These are phyloP conservation scores for Penicillium sumatraense DNA, from an alignment of 2,329 filamentous ascomycete genomes.

Conservation along the genomic window DNA sequence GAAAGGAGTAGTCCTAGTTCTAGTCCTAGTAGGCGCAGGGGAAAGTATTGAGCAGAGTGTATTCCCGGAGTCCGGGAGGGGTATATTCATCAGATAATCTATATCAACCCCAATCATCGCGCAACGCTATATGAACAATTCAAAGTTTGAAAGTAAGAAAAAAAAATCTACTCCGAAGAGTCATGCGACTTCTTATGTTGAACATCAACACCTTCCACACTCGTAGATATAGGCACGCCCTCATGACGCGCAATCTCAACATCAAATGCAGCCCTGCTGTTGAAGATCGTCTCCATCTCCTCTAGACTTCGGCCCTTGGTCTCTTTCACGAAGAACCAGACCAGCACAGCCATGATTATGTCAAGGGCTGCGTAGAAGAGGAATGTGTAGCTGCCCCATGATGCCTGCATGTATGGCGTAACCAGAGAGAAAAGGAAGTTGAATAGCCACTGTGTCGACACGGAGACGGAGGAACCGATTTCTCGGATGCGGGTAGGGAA, in stretches of 20 bases:
- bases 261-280: slow-evolving; percentile 30
- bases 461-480: slow-evolving; percentile 43
- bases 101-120: background rate
- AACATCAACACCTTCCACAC: slow-evolving; percentile 15
- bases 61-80: too few relatives aligned
- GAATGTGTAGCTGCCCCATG: slow-evolving; percentile 46
- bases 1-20: too few relatives aligned
- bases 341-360: slow-evolving; percentile 37
- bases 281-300: slow-evolving; percentile 41
- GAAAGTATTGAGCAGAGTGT: too few relatives aligned
- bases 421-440: slow-evolving; percentile 50
- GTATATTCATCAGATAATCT: too few relatives aligned
- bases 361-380: slow-evolving; percentile 47
- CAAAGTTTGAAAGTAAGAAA: too few relatives aligned
- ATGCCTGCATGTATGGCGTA: slow-evolving; percentile 46
- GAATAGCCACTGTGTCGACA: slow-evolving; percentile 45
- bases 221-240: slow-evolving; percentile 7
- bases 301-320: slow-evolving; percentile 45
- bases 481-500: slow-evolving; percentile 46
- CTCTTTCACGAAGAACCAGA: slow-evolving; percentile 46
- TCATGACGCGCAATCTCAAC: slow-evolving; percentile 22
- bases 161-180: slow-evolving; percentile 1
- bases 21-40: too few relatives aligned
- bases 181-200: slow-evolving; percentile 9
- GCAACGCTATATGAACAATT: background rate